Evolutionary conservation across 352 stramenopile genomes (phyloP).

Genomic region (Phytophthora rubi): DNA sequence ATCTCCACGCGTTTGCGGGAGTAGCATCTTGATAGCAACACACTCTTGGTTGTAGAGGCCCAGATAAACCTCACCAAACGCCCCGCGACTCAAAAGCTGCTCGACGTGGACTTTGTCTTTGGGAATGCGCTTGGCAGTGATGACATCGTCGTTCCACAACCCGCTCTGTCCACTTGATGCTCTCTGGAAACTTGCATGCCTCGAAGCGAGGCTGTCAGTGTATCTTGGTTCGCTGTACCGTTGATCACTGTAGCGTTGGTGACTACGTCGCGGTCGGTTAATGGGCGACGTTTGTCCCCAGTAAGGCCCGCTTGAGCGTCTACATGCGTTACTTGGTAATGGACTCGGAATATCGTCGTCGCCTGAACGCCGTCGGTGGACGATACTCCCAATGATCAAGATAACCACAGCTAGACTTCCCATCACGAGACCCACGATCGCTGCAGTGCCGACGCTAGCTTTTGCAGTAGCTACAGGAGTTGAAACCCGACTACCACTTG

Average conservation of each 20-base stretch:
- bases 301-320: constrained; percentile 3
- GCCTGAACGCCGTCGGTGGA: not conserved
- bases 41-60: constrained; percentile 31
- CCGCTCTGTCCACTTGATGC: not conserved
- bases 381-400: constrained; percentile 1
- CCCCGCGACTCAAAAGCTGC: constrained; percentile 29
- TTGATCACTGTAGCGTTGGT: not conserved
- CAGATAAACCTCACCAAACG: constrained; percentile 45
- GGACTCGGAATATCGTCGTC: constrained; percentile 7
- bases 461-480: not conserved
- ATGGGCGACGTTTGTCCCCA: constrained; percentile 11
- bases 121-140: constrained; percentile 33
- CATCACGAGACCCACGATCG: constrained; percentile 2
- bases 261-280: not conserved
- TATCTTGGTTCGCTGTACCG: constrained; percentile 8
- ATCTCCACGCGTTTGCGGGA: constrained; percentile 19
- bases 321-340: not conserved
- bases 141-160: constrained; percentile 34
- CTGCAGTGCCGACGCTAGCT: not conserved
- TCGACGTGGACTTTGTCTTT: constrained; percentile 30
- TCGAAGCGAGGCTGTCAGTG: constrained; percentile 1
- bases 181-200: not conserved
- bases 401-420: not conserved
- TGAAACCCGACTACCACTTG: not conserved
- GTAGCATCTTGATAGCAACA: constrained; percentile 42